Evolutionary conservation across 2,329 filamentous ascomycete genomes (phyloP).

Genomic region (Dactylellina haptotyla): DNA sequence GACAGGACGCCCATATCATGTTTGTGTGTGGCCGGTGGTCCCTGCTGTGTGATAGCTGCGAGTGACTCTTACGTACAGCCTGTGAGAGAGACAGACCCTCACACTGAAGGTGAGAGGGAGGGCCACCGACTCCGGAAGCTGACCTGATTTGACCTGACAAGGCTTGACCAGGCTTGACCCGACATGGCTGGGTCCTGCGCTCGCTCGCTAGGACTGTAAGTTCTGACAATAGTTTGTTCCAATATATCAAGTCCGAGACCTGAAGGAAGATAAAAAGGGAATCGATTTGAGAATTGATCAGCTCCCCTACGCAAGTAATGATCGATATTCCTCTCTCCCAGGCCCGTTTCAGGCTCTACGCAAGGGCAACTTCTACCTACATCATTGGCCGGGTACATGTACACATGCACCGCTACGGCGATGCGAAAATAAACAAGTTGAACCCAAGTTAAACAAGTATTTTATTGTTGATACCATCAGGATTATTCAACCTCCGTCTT

Average conservation of each 20-base stretch:
- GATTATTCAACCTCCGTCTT: too few relatives aligned
- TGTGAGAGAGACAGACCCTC: too few relatives aligned
- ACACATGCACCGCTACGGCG: background rate
- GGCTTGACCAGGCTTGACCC: background rate
- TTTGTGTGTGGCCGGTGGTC: background rate
- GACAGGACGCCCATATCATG: background rate
- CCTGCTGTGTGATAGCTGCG: conserved; percentile 41
- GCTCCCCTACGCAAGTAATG: background rate
- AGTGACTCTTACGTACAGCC: conserved; percentile 47
- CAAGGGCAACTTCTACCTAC: conserved; percentile 4
- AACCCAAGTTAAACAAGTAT: too few relatives aligned
- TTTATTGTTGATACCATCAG: too few relatives aligned
- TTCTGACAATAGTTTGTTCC: background rate
- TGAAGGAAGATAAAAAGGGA: background rate
- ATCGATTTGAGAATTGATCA: conserved; percentile 5
- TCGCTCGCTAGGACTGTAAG: too few relatives aligned
- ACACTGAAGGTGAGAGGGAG: too few relatives aligned
- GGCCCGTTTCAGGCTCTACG: background rate
- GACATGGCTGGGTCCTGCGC: too few relatives aligned
- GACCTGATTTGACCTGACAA: background rate
- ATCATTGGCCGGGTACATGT: background rate
- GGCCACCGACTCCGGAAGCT: conserved; percentile 3
- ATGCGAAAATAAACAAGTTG: too few relatives aligned
- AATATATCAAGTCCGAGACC: background rate
- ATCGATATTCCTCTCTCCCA: conserved; percentile 1